Base-by-base conservation (phyloP, 2,329 filamentous ascomycete genomes). In the Claviceps monticola region DNA sequence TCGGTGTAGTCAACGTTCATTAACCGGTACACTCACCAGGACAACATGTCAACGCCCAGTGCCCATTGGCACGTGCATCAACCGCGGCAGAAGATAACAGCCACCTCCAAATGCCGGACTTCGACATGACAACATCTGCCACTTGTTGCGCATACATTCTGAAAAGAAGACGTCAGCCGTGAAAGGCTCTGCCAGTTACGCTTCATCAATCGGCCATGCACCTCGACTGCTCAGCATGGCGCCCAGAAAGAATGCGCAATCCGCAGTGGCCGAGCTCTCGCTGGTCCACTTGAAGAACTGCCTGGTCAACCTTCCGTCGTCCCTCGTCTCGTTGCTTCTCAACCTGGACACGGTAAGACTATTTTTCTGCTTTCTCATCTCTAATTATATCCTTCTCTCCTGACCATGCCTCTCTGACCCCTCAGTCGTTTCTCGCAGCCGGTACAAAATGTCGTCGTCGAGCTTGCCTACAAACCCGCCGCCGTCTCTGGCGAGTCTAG, bases 371-470 rank as follows among this genome's bases (percentile, higher is more conserved):
- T 52, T 14, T 2, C 1, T 13, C n/a, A n/a, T 19, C 13, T 19
- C 38, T 19, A 17, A 5, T n/a, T 6, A 13, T 36, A 5, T 14
- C 21, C 9, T 19, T 14, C 11, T 16, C 23, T 46, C 21, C 43
- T 34, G 5, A 14, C 29, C 4, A 48, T 48, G 23, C 26, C 26
- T 41, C 19, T 29, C 48, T 50, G 17, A 45, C 34, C 14, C 2
- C 2, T 19, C 16, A 8, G 14, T 61, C 49, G 52, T 29, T n/a
- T 41, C 37, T 39, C 44, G 13, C 60, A 94, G 88, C 78, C 90
- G 54, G 88, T 86, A 37, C 93, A 98, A 71, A 95, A 97, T 85
- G 88, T 97, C 60, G 79, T 97, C 56, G 84, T 98, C 66, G 93
- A 98, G 70, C 78, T 98, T 57, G 85, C 77, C 65, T 95, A 86